Base-by-base conservation (phyloP, 306 rosid species). In the Prinsepia uniflora region DNA sequence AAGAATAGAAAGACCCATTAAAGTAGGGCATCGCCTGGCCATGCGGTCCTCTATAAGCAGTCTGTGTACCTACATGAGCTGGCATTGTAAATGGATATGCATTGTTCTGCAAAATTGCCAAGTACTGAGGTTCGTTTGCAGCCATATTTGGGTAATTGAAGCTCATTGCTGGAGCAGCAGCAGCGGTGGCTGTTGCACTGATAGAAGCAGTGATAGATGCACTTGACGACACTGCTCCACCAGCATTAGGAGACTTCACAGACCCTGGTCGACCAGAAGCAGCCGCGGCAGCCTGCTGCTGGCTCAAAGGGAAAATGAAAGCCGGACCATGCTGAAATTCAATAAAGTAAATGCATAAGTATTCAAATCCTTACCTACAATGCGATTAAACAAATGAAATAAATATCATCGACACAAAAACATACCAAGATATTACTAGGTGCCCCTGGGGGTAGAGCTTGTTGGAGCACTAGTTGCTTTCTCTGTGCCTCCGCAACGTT, bases 21-120 rank as follows among this genome's bases (percentile, higher is more conserved):
- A 86, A 89, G 67, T 87, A 91, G 0, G 99, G 96, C 81, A 95
- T 70, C 1, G 96, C 83, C 74, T 87, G 99, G 15, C 86, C 75
- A 74, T 88, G 97, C 11, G 87, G 70, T 80, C 96, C 99, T 61
- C 99, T 81, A 71, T 89, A 95, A 36, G 91, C 86, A 4, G 96
- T 88, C 13, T 95, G 88, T 10, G 88, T 89, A 17, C 97, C 99
- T 39, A 91, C 92, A 74, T 91, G 99, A 2, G 97, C 84, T 0
- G 96, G 93, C 69, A 95, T 84, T 5, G 99, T 89, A 68, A 91
- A 95, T 7, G 96, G 70, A 75, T 95, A 95, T n/a, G 86, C 88
- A 84, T 83, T 95, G 53, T 89, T 92, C 83, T 83, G 96, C 83
- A 92, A 77, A 72, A 95, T 89, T 4, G 99, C 99, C 77, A 95